Evolutionary conservation across 257 asterid species (phyloP).

Genomic region (Knoxia roxburghii): DNA sequence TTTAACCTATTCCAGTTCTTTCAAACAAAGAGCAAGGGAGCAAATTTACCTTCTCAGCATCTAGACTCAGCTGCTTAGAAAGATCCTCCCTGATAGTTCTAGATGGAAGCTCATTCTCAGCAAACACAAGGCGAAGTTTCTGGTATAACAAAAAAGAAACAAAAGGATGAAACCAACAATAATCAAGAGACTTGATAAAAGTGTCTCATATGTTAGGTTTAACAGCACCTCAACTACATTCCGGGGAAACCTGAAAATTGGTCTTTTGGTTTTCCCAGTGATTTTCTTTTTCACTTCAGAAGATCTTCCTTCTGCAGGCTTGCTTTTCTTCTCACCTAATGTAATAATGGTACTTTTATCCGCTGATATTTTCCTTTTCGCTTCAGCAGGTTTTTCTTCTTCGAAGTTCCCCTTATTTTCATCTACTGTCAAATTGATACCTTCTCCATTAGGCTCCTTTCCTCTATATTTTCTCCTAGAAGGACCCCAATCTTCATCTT

Average conservation of each 20-base stretch:
- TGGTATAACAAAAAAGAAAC: constrained; percentile 32
- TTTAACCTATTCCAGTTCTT: not conserved
- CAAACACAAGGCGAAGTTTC: constrained; percentile 82
- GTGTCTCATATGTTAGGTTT: not conserved
- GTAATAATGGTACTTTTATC: constrained; percentile 42
- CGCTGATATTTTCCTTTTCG: constrained; percentile 22
- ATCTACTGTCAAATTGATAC: constrained; percentile 45
- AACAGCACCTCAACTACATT: constrained; percentile 69
- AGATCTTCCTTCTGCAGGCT: constrained; percentile 26
- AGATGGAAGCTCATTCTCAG: constrained; percentile 91
- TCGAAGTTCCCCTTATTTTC: constrained; percentile 39
- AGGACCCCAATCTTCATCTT: constrained; percentile 99
- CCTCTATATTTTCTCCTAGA: constrained; percentile 49
- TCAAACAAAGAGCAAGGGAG: constrained; percentile 2
- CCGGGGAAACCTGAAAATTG: constrained; percentile 67
- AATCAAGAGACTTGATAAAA: not conserved
- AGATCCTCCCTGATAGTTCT: constrained; percentile 62
- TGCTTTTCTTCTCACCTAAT: constrained; percentile 43
- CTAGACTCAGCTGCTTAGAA: constrained; percentile 73
- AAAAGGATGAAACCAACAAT: constrained; percentile 21
- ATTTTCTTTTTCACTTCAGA: constrained; percentile 30
- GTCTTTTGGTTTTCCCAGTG: constrained; percentile 40
- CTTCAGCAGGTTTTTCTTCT: constrained; percentile 29
- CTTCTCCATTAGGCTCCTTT: constrained; percentile 69
- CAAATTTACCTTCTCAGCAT: constrained; percentile 65